Evolutionary conservation across 805 yeast species (phyloP).

Genomic region (Wickerhamomyces subpelliculosus): DNA sequence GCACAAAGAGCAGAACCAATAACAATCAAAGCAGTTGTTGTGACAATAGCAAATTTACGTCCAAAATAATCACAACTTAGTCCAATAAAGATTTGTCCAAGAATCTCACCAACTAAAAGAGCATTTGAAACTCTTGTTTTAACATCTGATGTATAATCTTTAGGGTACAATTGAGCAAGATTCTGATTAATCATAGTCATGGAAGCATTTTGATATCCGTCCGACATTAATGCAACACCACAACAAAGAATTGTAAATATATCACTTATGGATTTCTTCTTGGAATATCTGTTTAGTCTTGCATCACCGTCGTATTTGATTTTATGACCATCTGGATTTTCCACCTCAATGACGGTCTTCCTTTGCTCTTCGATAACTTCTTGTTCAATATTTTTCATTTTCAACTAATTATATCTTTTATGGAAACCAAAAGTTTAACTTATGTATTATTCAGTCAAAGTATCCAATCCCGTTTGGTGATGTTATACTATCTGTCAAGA

Average conservation of each 20-base stretch:
- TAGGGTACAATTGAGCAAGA: slow-evolving; percentile 37
- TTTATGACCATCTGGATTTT: not conserved
- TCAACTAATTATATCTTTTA: too few relatives aligned
- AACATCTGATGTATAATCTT: slow-evolving; percentile 34
- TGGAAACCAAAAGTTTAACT: too few relatives aligned
- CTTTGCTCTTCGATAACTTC: not conserved
- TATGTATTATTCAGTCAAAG: too few relatives aligned
- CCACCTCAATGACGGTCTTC: not conserved
- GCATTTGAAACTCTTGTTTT: slow-evolving; percentile 66
- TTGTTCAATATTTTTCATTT: too few relatives aligned
- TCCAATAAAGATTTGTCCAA: slow-evolving; percentile 66
- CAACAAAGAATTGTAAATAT: slow-evolving; percentile 45
- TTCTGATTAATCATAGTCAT: slow-evolving; percentile 64
- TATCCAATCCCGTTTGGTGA: too few relatives aligned
- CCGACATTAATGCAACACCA: slow-evolving; percentile 71
- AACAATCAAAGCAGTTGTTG: slow-evolving; percentile 55
- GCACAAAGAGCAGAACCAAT: slow-evolving; percentile 62
- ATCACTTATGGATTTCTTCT: slow-evolving; percentile 26
- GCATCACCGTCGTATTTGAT: slow-evolving; percentile 14
- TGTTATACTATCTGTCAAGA: too few relatives aligned
- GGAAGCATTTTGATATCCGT: slow-evolving; percentile 70
- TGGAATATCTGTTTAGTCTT: slow-evolving; percentile 14
- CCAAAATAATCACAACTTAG: slow-evolving; percentile 59
- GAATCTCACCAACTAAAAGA: slow-evolving; percentile 58
- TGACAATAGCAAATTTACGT: slow-evolving; percentile 62